These are phyloP conservation scores for Sanghuangporus baumii DNA, from an alignment of 1,284 basidiomycete species.

Conservation along the genomic window DNA sequence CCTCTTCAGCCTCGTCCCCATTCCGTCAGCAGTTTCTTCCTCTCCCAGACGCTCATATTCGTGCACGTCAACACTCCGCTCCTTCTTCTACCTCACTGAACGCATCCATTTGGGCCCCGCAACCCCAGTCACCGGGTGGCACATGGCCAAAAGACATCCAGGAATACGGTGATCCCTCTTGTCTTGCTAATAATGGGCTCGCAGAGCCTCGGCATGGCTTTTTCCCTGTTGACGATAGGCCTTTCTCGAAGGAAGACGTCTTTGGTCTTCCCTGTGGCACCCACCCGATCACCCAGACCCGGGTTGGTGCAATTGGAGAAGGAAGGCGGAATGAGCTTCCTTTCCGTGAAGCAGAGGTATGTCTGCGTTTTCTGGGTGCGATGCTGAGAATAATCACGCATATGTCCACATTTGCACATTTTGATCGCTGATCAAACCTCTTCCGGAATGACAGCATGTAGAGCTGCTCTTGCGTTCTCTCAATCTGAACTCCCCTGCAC, in stretches of 20 bases:
- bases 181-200: slow-evolving; percentile 38
- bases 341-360: slow-evolving; percentile 48
- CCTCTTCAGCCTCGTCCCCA: slow-evolving; percentile 6
- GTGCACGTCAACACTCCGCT: slow-evolving; percentile 16
- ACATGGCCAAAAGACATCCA: slow-evolving; percentile 62
- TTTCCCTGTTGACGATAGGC: slow-evolving; percentile 25
- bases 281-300: slow-evolving; percentile 34
- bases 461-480: slow-evolving; percentile 70
- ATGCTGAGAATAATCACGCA: slow-evolving; percentile 20
- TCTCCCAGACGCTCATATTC: slow-evolving; percentile 12
- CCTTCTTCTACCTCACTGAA: slow-evolving; percentile 14
- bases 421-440: slow-evolving; percentile 14
- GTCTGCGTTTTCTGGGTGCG: slow-evolving; percentile 25
- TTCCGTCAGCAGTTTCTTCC: slow-evolving; percentile 16
- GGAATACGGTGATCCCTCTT: slow-evolving; percentile 35
- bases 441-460: slow-evolving; percentile 47
- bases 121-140: slow-evolving; percentile 57
- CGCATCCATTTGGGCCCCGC: slow-evolving; percentile 72
- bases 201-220: slow-evolving; percentile 23
- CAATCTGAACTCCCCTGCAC: slow-evolving; percentile 67
- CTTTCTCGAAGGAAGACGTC: slow-evolving; percentile 48
- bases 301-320: slow-evolving; percentile 69
- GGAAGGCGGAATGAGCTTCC: slow-evolving; percentile 59
- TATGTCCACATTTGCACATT: slow-evolving; percentile 21
- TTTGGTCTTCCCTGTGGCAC: slow-evolving; percentile 47